phyloP scores from a whole-genome alignment of 306 rosid genomes.

The Sesbania bispinosa region DNA sequence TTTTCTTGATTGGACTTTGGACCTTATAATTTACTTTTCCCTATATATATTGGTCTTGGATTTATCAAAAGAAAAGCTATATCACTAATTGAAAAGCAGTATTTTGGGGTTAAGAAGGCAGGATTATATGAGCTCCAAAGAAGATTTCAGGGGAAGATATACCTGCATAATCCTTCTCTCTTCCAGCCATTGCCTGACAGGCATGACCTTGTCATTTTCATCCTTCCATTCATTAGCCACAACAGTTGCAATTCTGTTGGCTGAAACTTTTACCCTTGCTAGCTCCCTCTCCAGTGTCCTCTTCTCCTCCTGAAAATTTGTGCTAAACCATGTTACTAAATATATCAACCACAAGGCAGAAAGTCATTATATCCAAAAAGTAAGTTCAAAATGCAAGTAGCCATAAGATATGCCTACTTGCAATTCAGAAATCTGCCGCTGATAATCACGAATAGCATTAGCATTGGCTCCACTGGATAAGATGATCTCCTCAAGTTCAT shows the following conservation, averaged over 20 bases:
- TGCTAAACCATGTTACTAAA: conserved; percentile 19
- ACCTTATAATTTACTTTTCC: neutral
- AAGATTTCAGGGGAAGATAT: neutral
- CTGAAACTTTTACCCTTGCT: conserved; percentile 80
- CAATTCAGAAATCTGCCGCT: conserved; percentile 64
- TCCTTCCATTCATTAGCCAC: conserved; percentile 97
- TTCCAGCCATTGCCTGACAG: conserved; percentile 92
- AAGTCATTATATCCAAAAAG: neutral
- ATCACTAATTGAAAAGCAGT: too few relatives aligned
- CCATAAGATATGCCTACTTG: conserved; percentile 42
- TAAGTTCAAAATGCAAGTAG: neutral
- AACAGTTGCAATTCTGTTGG: conserved; percentile 76
- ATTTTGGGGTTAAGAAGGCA: conserved; percentile 4
- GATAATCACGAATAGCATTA: conserved; percentile 70
- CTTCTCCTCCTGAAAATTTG: conserved; percentile 74
- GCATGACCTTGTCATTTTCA: conserved; percentile 88
- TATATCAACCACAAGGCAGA: neutral
- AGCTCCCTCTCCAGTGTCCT: conserved; percentile 87
- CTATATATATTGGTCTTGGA: neutral
- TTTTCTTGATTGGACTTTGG: neutral
- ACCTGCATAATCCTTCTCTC: conserved; percentile 91
- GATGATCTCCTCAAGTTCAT: conserved; percentile 82
- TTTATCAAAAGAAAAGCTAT: too few relatives aligned
- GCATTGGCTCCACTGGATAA: conserved; percentile 75
- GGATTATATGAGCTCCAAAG: neutral